Evolutionary conservation across 129 eudicot genomes (phyloP), one percentile per base, ranked within the genome.

Genomic region (Oenanthe sinensis): DNA sequence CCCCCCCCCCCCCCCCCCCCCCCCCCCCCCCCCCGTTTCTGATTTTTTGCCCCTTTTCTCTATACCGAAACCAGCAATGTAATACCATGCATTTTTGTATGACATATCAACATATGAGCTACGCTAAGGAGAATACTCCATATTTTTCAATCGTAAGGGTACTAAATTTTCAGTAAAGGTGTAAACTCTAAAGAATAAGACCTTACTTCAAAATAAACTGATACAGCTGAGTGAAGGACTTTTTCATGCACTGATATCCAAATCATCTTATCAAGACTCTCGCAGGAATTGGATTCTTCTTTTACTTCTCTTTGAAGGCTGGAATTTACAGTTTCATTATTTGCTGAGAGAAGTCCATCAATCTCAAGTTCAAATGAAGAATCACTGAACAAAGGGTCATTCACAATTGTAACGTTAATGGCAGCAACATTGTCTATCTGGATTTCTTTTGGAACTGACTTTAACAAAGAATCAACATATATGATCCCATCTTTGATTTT

Each of bases 361-460:
- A 95, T 90, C 73, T 83, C 88, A 68, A 95, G 83, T 76, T 79
- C 86, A 82, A 95, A 73, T 11, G 95, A 90, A 60, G 88, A 86
- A 60, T 80, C 86, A 79, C 83, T 87, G 69, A 95, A 68, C 42
- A 80, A 78, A 22, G 96, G 97, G 47, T 90, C 90, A 39, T 82
- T 83, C 8, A 93, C 91, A 58, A 95, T 69, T 42, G 96, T 95
- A 30, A 84, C 81, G 74, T 95, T 92, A 75, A 92, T 55, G n/a
- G 79, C 52, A 65, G 97, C 88, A n/a, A 87, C 36, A 10, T 88
- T 75, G 77, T 86, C 91, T 67, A 95, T 71, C 24, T 85, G 68
- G 46, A 92, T 78, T 85, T 86, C 91, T 82, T 89, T 88, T n/a
- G 99, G 91, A 79, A 92, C 81, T 72, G 95, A 90, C 77, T 95